Evolutionary conservation across 805 yeast genomes (phyloP).

Genomic region (Ogataea minuta): DNA sequence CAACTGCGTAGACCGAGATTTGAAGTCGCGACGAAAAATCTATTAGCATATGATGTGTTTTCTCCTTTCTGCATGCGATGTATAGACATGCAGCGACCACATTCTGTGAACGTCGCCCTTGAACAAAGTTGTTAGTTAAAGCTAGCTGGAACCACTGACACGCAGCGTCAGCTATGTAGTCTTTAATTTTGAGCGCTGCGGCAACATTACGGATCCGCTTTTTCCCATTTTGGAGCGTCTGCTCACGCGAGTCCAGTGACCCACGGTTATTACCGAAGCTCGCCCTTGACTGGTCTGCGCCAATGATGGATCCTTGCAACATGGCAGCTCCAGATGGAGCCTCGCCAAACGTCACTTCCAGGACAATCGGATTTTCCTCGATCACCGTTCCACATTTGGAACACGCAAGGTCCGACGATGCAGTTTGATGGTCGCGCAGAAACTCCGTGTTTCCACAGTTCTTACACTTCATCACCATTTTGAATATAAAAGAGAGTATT

Average conservation of each 20-base stretch:
- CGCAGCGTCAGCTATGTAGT: conserved; percentile 81
- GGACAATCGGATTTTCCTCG: conserved; percentile 91
- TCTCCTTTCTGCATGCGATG: conserved; percentile 88
- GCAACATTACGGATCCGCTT: conserved; percentile 79
- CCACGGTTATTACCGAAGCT: conserved; percentile 66
- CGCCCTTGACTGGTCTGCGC: conserved; percentile 80
- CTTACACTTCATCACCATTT: conserved; percentile 29
- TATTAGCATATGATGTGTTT: conserved; percentile 92
- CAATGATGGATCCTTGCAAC: conserved; percentile 92
- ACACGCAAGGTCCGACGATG: conserved; percentile 80
- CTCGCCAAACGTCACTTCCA: conserved; percentile 94
- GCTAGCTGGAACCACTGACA: conserved; percentile 88
- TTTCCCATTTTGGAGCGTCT: conserved; percentile 82
- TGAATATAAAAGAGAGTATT: conserved; percentile 1
- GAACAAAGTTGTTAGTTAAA: conserved; percentile 83
- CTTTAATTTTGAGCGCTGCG: conserved; percentile 73
- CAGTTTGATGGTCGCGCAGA: conserved; percentile 50
- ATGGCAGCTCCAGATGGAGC: conserved; percentile 90
- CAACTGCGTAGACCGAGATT: conserved; percentile 89
- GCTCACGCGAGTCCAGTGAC: conserved; percentile 83
- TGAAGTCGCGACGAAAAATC: conserved; percentile 90
- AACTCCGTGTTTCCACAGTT: conserved; percentile 55
- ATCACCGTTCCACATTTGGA: conserved; percentile 79
- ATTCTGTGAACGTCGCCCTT: conserved; percentile 94
- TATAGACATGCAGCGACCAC: conserved; percentile 94